Conservation (phyloP, 176 grass and related monocot species). For the Eremochloa ophiuroides region DNA sequence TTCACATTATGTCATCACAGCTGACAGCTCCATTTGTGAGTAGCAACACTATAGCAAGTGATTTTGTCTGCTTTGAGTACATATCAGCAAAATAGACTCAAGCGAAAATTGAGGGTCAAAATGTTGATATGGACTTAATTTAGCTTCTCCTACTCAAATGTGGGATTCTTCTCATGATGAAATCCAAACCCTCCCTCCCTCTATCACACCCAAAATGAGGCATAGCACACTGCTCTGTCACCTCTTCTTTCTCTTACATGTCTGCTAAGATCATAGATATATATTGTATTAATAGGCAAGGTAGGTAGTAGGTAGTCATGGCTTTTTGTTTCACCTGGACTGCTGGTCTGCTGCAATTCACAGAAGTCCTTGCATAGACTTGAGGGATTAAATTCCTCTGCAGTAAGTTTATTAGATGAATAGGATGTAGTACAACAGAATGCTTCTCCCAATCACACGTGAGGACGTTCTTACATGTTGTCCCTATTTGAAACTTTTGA, state of each 20-base stretch:
- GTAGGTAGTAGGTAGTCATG: neutral
- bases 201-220: neutral
- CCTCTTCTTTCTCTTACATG: neutral
- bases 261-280: neutral
- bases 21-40: too few relatives aligned
- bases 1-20: neutral
- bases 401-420: neutral
- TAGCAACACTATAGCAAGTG: neutral
- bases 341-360: neutral
- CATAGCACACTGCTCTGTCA: neutral
- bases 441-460: neutral
- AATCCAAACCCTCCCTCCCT: neutral
- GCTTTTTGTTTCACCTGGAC: neutral
- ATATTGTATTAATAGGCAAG: neutral
- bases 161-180: neutral
- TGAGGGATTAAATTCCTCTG: neutral
- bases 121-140: neutral
- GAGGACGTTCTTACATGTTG: neutral
- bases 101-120: neutral
- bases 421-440: neutral
- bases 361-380: neutral
- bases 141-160: constrained; percentile 9
- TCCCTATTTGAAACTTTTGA: neutral
- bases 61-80: neutral
- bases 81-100: neutral